phyloP scores from a whole-genome alignment of 2,329 filamentous ascomycete genomes.

The Botrytis tulipae region DNA sequence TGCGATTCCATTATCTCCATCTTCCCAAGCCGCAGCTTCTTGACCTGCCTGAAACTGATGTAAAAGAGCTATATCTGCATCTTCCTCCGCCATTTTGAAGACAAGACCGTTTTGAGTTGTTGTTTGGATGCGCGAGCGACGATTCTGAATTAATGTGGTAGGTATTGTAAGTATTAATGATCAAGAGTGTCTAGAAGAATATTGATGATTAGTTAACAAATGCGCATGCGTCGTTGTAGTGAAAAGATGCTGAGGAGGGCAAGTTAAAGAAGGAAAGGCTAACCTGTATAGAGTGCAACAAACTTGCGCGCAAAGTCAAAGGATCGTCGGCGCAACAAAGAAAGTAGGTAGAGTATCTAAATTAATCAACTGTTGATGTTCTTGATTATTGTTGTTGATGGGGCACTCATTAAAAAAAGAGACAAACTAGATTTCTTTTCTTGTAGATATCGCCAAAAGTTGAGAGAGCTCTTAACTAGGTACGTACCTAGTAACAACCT shows the following conservation, averaged over 20 bases:
- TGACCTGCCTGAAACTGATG: conserved; percentile 40
- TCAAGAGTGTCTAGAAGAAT: background rate
- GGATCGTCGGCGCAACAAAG: conserved; percentile 12
- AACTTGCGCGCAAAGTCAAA: conserved; percentile 12
- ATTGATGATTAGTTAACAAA: background rate
- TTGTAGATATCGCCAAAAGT: background rate
- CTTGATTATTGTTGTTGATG: background rate
- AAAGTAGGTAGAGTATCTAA: background rate
- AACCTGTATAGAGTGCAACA: background rate
- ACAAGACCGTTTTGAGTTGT: conserved; percentile 14
- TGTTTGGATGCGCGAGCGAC: conserved; percentile 4
- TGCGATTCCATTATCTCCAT: conserved; percentile 33
- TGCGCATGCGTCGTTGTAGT: background rate
- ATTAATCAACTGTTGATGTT: background rate
- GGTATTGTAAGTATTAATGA: background rate
- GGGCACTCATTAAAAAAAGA: background rate
- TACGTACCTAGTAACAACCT: background rate
- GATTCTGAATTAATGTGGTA: background rate
- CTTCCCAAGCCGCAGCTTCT: conserved; percentile 37
- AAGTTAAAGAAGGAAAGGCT: background rate
- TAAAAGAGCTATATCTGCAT: conserved; percentile 41
- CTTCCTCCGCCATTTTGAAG: conserved; percentile 39
- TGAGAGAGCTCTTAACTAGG: background rate
- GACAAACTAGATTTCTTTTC: background rate
- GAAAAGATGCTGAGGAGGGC: background rate